Base-by-base conservation (phyloP, 305 asterid genomes). In the Fraxinus sp. region DNA sequence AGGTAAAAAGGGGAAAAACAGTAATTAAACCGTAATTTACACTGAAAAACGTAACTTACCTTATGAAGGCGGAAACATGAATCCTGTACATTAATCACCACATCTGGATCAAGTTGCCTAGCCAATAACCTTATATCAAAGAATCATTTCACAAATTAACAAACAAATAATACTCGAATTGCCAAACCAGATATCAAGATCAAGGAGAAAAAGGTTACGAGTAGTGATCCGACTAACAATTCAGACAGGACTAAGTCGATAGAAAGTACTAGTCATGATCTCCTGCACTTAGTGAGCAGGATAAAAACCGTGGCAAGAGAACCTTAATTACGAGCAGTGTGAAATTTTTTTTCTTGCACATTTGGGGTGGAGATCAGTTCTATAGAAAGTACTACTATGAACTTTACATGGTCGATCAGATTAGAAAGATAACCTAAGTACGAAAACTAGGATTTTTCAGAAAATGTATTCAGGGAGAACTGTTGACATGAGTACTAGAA, bases 21-120 rank as follows among this genome's bases (percentile, higher is more conserved):
- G 1, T 49, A 18, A 22, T 10, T 4, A 20, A 77, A 46, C 2
- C 24, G 22, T 2, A 59, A 24, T 33, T 46, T 14, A 7, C 16
- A 62, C 18, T 33, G 76, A 6, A 71, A 68, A n/a, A 32, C 32
- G 20, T 41, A 77, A 77, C 66, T 2, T 83, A 89, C 91, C 91
- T 89, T 87, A 4, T 87, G 88, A 46, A 89, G 66, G 75, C 80
- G 86, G 59, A 87, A 87, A 83, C 80, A 59, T 10, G 91, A 85
- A 73, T 77, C 57, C 39, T 87, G 84, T 68, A 89, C 90, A 77
- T 59, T 71, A 77, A 89, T 79, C 70, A 85, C 91, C 82, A 89
- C 92, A 49, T 89, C 91, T 22, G 89, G 81, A 77, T 88, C 87
- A 4, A 55, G 77, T 10, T 87, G 87, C 2, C 84, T 83, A 57